Evolutionary conservation across 306 rosid species (phyloP), one percentile per base, ranked within the genome.

Genomic region (Sphenostylis stenocarpa): DNA sequence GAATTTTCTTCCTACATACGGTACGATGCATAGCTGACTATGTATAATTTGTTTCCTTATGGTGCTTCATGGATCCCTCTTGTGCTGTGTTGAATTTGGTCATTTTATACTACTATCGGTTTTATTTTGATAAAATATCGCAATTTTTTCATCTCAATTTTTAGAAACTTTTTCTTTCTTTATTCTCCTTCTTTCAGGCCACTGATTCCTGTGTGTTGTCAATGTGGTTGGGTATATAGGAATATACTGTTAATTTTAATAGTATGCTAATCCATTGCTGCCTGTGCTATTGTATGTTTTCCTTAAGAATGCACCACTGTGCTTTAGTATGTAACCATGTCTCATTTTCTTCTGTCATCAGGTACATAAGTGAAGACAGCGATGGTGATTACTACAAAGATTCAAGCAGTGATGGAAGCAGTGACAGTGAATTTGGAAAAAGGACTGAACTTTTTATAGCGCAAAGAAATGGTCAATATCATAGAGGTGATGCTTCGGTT

Each of bases 341-440:
- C 71, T 77, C 26, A 21, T 63, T 76, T 81, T 73, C 51, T 74
- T 23, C 12, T 81, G 61, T 51, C 67, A 73, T 51, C 85, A 90
- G 97, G 90, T 88, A 57, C 77, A 65, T 23, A 21, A 62, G 85
- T 55, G 91, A 89, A 81, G 97, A 90, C 69, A 85, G 87, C 69
- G 96, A 91, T 24, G 48, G 53, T 57, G 96, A 91, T 78, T 85
- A 57, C 70, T 87, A 65, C 69, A 77, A 83, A 80, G 97, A 91
- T 83, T 88, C 94, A 43, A 89, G 98, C 75, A 94, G 97, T 15
- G 96, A 90, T 51, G 94, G 90, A 52, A 94, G 96, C 86, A 87
- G 89, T 71, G 98, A 90, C 71, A 80, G 77, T 55, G 98, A 94
- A 78, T 57, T 75, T 51, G 90, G 84, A 72, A 94, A 86, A 63